Conservation (phyloP, 306 rosid species). For the Rubus idaeus region DNA sequence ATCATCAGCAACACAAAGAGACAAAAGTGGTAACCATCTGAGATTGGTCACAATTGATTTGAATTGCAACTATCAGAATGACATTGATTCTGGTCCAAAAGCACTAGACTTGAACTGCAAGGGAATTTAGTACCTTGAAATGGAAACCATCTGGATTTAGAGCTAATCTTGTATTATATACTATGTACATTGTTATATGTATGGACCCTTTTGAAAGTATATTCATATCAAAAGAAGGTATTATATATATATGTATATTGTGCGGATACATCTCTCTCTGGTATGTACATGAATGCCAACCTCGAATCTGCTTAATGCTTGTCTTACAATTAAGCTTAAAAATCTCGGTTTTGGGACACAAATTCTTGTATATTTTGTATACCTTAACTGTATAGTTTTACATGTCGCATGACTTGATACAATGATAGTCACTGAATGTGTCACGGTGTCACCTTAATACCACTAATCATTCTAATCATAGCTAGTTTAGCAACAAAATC, state of each 20-base stretch:
- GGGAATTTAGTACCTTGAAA: constrained; percentile 16
- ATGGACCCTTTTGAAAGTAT: constrained; percentile 42
- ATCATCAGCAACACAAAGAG: constrained; percentile 24
- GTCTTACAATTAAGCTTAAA: neutral
- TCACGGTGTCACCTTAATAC: neutral
- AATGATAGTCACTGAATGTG: neutral
- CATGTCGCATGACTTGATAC: neutral
- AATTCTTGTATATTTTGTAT: neutral
- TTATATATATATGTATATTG: constrained; percentile 21
- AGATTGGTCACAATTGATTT: constrained; percentile 53
- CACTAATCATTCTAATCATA: neutral
- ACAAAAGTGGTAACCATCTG: constrained; percentile 33
- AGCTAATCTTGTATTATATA: constrained; percentile 37
- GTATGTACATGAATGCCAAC: neutral
- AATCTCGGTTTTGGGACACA: neutral
- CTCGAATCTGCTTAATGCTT: neutral
- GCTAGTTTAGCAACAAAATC: constrained; percentile 22
- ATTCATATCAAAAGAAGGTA: constrained; percentile 39
- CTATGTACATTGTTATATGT: constrained; percentile 46
- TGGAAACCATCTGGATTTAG: constrained; percentile 32
- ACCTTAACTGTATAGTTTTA: neutral
- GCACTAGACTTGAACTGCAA: constrained; percentile 60
- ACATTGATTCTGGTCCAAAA: constrained; percentile 50
- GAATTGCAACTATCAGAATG: constrained; percentile 62
- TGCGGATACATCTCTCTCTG: constrained; percentile 22